Base-by-base conservation (phyloP, 1,284 basidiomycete genomes). In the Puccinia hordei region DNA sequence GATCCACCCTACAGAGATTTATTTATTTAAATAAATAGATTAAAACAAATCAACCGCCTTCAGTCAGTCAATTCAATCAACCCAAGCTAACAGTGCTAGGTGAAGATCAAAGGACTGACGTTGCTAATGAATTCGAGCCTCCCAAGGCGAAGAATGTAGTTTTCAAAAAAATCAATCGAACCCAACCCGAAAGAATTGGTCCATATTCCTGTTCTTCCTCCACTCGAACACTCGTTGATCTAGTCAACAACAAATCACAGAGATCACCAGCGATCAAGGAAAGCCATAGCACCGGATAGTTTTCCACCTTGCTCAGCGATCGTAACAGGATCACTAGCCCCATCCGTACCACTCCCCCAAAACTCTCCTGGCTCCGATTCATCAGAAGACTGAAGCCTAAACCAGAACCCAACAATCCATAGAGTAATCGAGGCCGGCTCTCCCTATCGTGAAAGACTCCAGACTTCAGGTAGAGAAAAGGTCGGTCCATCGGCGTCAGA, bases 51-150 rank as follows among this genome's bases (percentile, higher is more conserved):
- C n/a, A n/a, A n/a, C n/a, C n/a, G n/a, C n/a, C n/a, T n/a, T n/a
- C n/a, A 24, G 27, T 24, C 24, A 44, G 8, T 57, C 55, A n/a
- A 19, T n/a, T 33, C 57, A 13, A 4, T 59, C 27, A 1, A 30
- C 33, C 57, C 33, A 17, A 6, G 13, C 59, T 63, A 17, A 9
- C 59, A 63, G 38, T n/a, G 17, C 38, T 33, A 53, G 22, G 53
- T 30, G n/a, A 61, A 2, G 53, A 38, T 4, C 19, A 44, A 35
- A 0, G 33, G 9, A 51, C 83, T 81, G 13, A 83, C 83, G 82
- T 83, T 13, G 82, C 83, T 27, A 83, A 73, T 41, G 82, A 82
- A 63, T 83, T 83, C 0, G 82, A 82, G 3, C 83, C 83, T 5
- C 83, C 83, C 44, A 83, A 73, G 0, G 80, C 82, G 33, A 83